phyloP scores from a whole-genome alignment of 2,329 filamentous ascomycete species.

The Pseudogymnoascus sp. region DNA sequence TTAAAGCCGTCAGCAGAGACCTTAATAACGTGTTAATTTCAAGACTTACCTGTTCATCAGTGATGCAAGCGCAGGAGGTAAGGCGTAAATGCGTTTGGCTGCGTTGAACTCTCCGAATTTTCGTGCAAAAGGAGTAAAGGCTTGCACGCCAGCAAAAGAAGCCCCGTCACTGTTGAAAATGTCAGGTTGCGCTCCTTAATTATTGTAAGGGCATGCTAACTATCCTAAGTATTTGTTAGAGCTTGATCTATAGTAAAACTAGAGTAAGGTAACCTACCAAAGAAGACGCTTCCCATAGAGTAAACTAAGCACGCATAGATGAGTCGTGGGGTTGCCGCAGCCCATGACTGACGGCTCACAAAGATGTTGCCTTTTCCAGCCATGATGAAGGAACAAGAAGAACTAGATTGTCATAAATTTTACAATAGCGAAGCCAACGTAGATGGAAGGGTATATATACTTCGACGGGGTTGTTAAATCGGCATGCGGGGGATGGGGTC shows the following conservation, averaged over 20 bases:
- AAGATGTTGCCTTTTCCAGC: constrained; percentile 19
- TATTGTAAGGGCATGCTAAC: background rate
- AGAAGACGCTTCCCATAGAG: constrained; percentile 22
- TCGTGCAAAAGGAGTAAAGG: constrained; percentile 18
- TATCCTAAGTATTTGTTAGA: background rate
- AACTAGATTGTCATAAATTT: background rate
- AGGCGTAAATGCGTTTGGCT: background rate
- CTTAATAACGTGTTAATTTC: background rate
- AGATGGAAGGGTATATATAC: background rate
- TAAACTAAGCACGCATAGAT: constrained; percentile 18
- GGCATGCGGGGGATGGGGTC: background rate
- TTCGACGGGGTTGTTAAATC: background rate
- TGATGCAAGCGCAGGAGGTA: background rate
- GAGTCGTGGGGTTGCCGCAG: constrained; percentile 17
- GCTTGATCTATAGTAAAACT: background rate
- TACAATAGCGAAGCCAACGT: background rate
- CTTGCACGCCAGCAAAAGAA: constrained; percentile 21
- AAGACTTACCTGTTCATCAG: background rate
- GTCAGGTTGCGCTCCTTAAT: background rate
- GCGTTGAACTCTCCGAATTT: constrained; percentile 17
- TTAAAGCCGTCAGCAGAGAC: background rate
- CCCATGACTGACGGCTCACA: constrained; percentile 17
- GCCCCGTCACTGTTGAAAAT: constrained; percentile 17
- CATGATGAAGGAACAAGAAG: background rate
- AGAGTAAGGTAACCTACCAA: constrained; percentile 13